Evolutionary conservation across 805 yeast species (phyloP).

Genomic region (Nakazawaea holstii): DNA sequence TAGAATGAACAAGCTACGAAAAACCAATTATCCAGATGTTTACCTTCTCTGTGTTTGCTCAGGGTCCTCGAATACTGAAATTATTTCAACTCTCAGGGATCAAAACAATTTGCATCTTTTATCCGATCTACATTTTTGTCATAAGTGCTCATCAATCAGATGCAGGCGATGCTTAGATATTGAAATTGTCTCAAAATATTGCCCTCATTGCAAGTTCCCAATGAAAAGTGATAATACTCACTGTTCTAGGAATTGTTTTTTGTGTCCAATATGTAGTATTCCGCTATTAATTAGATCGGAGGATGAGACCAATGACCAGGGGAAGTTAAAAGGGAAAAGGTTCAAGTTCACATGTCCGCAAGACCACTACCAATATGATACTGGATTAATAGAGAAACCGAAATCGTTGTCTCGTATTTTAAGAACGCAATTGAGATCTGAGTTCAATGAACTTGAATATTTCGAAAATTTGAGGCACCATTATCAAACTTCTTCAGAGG

Average conservation of each 20-base stretch:
- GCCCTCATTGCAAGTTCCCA: conserved; percentile 21
- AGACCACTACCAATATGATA: conserved; percentile 30
- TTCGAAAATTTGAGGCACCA: conserved; percentile 13
- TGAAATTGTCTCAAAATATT: conserved; percentile 18
- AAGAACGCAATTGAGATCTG: conserved; percentile 11
- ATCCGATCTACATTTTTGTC: conserved; percentile 21
- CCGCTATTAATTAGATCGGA: conserved; percentile 16
- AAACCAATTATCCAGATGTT: background rate
- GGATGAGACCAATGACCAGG: conserved; percentile 13
- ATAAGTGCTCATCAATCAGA: conserved; percentile 19
- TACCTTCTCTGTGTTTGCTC: background rate
- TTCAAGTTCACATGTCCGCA: conserved; percentile 33
- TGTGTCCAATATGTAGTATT: conserved; percentile 26
- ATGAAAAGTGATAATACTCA: conserved; percentile 8
- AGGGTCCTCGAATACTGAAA: background rate
- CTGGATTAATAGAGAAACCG: conserved; percentile 35
- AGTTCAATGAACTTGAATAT: conserved; percentile 6
- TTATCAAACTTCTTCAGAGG: conserved; percentile 16
- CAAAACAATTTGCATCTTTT: conserved; percentile 10
- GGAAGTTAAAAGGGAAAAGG: conserved; percentile 24
- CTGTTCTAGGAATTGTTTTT: conserved; percentile 28
- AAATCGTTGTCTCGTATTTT: conserved; percentile 30
- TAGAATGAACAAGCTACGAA: background rate
- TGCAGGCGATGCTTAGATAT: conserved; percentile 23
- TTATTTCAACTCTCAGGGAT: background rate